Evolutionary conservation across 169 alveolate genomes (phyloP).

Genomic region (Eimeria brunetti): DNA sequence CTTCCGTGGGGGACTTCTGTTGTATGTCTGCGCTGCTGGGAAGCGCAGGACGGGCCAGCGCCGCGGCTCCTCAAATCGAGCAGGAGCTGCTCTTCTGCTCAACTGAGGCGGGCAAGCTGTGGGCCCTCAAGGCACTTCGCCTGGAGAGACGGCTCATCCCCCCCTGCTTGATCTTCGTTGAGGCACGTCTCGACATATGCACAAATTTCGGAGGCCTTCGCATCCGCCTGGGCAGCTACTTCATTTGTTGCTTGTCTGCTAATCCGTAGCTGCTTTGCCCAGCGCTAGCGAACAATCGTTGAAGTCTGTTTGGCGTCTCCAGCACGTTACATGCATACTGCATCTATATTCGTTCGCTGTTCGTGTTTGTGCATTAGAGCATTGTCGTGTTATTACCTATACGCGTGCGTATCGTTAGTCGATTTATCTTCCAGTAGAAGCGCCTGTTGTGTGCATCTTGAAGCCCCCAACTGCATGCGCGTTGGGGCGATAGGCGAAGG

Average conservation of each 20-base stretch:
- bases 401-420: neutral
- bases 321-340: neutral
- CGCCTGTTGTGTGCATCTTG: neutral
- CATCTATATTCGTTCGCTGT: no score
- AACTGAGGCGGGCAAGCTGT: conserved; percentile 82
- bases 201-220: neutral
- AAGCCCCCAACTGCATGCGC: neutral
- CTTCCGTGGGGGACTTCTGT: neutral
- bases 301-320: neutral
- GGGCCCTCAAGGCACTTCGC: conserved; percentile 73
- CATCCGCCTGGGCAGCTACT: neutral
- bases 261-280: neutral
- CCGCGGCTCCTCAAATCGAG: conserved; percentile 80
- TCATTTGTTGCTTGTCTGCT: neutral
- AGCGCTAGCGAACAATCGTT: neutral
- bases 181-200: conserved; percentile 36
- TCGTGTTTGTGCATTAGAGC: no score
- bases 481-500: neutral
- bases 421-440: neutral
- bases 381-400: neutral
- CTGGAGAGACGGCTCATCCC: conserved; percentile 71
- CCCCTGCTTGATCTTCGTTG: conserved; percentile 79
- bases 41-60: conserved; percentile 72
- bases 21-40: neutral
- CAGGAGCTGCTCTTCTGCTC: conserved; percentile 77